phyloP scores from a whole-genome alignment of 139 green algal species.

The Chlorella sp. region DNA sequence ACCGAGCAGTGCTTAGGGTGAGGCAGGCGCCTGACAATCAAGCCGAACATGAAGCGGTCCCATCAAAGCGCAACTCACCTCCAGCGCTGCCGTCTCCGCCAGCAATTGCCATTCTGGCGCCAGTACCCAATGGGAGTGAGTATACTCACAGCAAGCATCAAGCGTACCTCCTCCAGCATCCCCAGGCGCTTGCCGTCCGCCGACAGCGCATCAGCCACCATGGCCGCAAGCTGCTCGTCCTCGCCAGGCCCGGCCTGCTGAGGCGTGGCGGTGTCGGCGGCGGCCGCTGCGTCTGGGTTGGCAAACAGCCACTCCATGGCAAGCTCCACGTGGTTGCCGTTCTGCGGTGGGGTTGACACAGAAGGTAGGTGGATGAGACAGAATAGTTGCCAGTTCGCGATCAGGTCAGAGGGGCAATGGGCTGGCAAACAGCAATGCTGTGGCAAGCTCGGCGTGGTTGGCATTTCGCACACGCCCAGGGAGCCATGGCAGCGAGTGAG shows the following conservation, averaged over 20 bases:
- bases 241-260: neutral
- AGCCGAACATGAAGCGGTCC: no score
- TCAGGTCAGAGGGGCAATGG: no score
- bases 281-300: slow-evolving; percentile 67
- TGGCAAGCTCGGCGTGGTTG: no score
- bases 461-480: no score
- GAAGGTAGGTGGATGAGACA: no score
- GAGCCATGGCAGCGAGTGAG: no score
- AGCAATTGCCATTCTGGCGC: no score
- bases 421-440: no score
- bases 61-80: no score
- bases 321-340: slow-evolving; percentile 85
- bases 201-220: slow-evolving; percentile 22
- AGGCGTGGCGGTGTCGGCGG: slow-evolving; percentile 22
- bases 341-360: slow-evolving; percentile 21
- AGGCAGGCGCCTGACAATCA: neutral
- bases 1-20: neutral
- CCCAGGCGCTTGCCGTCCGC: slow-evolving; percentile 6
- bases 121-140: no score
- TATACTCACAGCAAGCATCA: neutral
- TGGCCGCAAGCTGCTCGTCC: slow-evolving; percentile 23
- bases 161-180: slow-evolving; percentile 12
- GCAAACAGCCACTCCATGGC: slow-evolving; percentile 95
- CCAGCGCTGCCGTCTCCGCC: no score
- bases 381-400: no score